Evolutionary conservation across 2,329 filamentous ascomycete species (phyloP), one percentile per base, ranked within the genome.

Genomic region (Colletotrichum gloeosporioides): DNA sequence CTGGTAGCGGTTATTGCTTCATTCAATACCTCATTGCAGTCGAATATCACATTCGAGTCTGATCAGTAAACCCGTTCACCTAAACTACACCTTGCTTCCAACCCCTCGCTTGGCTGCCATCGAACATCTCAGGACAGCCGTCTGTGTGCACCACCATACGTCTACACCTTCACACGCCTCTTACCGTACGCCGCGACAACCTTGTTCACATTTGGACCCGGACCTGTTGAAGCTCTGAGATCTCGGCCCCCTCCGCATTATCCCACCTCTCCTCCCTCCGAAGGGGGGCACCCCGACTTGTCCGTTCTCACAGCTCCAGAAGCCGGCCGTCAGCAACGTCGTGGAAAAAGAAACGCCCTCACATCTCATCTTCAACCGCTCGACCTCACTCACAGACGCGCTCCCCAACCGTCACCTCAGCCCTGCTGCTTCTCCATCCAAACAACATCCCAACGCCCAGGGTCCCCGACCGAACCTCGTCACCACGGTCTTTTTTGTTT

Each of bases 311-410:
- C 49, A 57, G 59, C 59, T 39, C 59, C n/a, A 34, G 18, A 63
- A 34, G 59, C 69, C 27, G 69, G 69, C 65, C 70, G 57, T 39
- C 62, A 68, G 29, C 69, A 76, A 73, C 73, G 69, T 73, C 34
- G 69, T 73, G 69, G 64, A 64, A 76, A 73, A 76, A 76, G 73
- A 73, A 76, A 76, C 64, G 64, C 70, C 44, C 73, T 76, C 73
- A 73, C 70, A 76, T 76, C 73, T 76, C 73, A 73, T 76, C 73
- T 75, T 72, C 73, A 72, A 73, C 69, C 73, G 73, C 73, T 76
- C 69, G 69, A 64, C 70, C 73, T 76, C 57, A 31, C 69, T 76
- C 73, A 76, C 73, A 76, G 73, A 69, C 73, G 69, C 53, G 55
- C 64, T 64, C 73, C 57, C 32, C 57, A 68, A 63, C 73, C 70